Conservation (phyloP, 1,284 basidiomycete genomes). For the Vanrija sp. region DNA sequence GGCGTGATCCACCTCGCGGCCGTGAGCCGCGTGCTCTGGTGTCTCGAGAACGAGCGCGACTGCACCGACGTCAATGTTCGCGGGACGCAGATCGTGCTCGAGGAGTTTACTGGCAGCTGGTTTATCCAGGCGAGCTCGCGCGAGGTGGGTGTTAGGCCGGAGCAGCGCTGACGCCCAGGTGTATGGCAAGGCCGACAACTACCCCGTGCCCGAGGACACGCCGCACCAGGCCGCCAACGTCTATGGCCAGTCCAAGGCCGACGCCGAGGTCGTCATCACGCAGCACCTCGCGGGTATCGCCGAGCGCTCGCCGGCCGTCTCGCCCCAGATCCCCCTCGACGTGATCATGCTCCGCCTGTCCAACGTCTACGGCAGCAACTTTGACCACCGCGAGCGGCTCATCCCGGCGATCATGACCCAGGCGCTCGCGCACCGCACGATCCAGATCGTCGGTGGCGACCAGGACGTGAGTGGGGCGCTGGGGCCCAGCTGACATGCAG, state of each 20-base stretch:
- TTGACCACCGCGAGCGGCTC: constrained; percentile 24
- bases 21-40: constrained; percentile 26
- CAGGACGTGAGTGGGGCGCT: constrained; percentile 17
- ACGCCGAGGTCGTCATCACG: constrained; percentile 18
- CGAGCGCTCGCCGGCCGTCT: not conserved
- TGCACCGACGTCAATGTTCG: constrained; percentile 36
- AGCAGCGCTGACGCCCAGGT: constrained; percentile 2
- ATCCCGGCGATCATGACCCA: constrained; percentile 24
- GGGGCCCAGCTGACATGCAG: not conserved
- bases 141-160: constrained; percentile 10
- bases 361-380: constrained; percentile 24
- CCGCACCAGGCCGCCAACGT: constrained; percentile 21
- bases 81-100: constrained; percentile 25
- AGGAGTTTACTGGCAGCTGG: constrained; percentile 24
- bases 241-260: constrained; percentile 21
- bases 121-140: constrained; percentile 35
- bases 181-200: constrained; percentile 22
- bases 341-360: constrained; percentile 24
- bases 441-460: constrained; percentile 27
- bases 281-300: not conserved
- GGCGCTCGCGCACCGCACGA: constrained; percentile 20
- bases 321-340: not conserved
- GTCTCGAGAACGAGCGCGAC: constrained; percentile 29
- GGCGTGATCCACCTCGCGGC: constrained; percentile 31
- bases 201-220: constrained; percentile 23